phyloP scores from a whole-genome alignment of 768 basidiomycete genomes.

The Leccinum pellstonianum region DNA sequence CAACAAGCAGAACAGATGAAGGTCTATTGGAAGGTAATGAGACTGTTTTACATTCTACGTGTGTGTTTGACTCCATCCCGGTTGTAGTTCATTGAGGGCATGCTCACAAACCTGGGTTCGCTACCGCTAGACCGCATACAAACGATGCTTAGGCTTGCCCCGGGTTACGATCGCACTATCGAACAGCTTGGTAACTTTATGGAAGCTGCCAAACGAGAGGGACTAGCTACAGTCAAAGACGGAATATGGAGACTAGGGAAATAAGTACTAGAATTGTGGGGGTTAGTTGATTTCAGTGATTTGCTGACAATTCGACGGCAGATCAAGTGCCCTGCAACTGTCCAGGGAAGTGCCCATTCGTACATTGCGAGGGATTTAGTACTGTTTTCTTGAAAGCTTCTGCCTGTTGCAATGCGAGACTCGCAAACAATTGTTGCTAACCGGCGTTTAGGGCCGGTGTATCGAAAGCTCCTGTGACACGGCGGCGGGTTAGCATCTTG shows the following conservation, averaged over 20 bases:
- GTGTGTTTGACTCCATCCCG: constrained; percentile 1
- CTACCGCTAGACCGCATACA: constrained; percentile 84
- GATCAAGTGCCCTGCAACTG: constrained; percentile 12
- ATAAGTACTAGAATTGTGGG: constrained; percentile 2
- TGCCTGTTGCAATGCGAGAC: no score
- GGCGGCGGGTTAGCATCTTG: neutral
- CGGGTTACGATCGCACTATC: constrained; percentile 73
- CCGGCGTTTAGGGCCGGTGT: constrained; percentile 29
- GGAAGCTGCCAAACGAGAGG: constrained; percentile 78
- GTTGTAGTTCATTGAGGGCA: constrained; percentile 79
- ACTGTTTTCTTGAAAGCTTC: neutral
- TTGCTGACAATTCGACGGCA: neutral
- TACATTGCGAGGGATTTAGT: constrained; percentile 6
- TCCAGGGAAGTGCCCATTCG: constrained; percentile 8
- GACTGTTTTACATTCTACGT: neutral
- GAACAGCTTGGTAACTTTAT: constrained; percentile 80
- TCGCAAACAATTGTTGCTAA: neutral
- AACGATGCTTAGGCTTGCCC: constrained; percentile 80
- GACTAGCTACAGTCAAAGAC: constrained; percentile 65
- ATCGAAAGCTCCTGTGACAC: neutral
- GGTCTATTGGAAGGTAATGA: constrained; percentile 79
- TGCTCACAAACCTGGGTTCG: constrained; percentile 83
- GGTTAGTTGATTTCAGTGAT: neutral
- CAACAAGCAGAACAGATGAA: constrained; percentile 84
- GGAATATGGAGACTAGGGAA: constrained; percentile 64